These are phyloP conservation scores for Firmiana major DNA, from an alignment of 345 rosid genomes.

Conservation along the genomic window DNA sequence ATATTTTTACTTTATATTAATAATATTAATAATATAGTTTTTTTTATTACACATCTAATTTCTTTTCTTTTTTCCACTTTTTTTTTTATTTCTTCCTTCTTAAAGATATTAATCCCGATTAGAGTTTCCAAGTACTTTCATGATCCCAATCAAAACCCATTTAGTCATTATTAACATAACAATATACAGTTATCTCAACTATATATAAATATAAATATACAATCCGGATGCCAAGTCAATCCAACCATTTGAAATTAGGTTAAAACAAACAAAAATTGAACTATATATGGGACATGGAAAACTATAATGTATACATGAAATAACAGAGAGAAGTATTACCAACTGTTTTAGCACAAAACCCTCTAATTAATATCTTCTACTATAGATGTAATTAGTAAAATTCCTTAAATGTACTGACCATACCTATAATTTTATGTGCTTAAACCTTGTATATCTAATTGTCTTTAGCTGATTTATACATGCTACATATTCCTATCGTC, in stretches of 20 bases:
- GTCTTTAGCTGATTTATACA: not conserved
- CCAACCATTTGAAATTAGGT: not conserved
- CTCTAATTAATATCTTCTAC: not conserved
- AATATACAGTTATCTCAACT: not conserved
- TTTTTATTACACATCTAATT: too few species aligned
- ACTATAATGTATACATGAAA: not conserved
- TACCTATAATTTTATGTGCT: not conserved
- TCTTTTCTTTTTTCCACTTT: too few species aligned
- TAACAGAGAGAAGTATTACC: not conserved
- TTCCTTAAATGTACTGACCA: not conserved
- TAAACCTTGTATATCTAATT: slow-evolving; percentile 1
- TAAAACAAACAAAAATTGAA: not conserved
- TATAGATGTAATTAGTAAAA: not conserved
- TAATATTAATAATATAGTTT: too few species aligned
- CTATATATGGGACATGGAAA: not conserved
- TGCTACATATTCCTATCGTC: not conserved
- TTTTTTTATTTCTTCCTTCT: too few species aligned
- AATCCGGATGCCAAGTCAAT: not conserved
- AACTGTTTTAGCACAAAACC: not conserved
- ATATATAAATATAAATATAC: slow-evolving; percentile 13
- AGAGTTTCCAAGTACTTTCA: slow-evolving; percentile 28
- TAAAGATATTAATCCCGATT: slow-evolving; percentile 8
- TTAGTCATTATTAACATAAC: not conserved
- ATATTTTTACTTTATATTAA: too few species aligned
- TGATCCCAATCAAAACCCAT: slow-evolving; percentile 16